phyloP scores from a whole-genome alignment of 805 yeast genomes.

The Wickerhamomyces alni region DNA sequence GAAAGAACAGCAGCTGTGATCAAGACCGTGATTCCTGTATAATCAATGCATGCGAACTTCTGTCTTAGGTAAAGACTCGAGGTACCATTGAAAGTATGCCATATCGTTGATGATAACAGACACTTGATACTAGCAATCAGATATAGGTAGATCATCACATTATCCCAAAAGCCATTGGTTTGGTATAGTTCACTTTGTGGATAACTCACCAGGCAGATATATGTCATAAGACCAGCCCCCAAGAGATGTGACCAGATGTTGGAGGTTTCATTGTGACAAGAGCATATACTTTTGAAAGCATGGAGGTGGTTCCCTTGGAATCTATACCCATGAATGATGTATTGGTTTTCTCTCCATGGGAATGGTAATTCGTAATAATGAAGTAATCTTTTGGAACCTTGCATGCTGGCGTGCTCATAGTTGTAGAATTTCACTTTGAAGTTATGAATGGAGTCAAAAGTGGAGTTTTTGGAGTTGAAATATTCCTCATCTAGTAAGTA shows the following conservation, averaged over 20 bases:
- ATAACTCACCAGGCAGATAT: constrained; percentile 51
- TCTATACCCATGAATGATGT: constrained; percentile 77
- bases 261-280: constrained; percentile 78
- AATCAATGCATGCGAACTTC: constrained; percentile 88
- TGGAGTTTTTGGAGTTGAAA: constrained; percentile 5
- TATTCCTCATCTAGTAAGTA: constrained; percentile 10
- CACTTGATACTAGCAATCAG: constrained; percentile 72
- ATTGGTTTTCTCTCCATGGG: constrained; percentile 91
- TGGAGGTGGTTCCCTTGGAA: constrained; percentile 60
- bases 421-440: constrained; percentile 36
- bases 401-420: constrained; percentile 38
- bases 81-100: constrained; percentile 91
- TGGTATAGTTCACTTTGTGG: constrained; percentile 53
- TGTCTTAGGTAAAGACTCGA: constrained; percentile 56
- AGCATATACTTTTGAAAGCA: constrained; percentile 55
- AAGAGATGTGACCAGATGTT: constrained; percentile 90
- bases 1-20: constrained; percentile 87
- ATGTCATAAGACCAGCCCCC: constrained; percentile 57
- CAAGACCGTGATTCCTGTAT: constrained; percentile 86
- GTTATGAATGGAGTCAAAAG: constrained; percentile 16
- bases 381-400: constrained; percentile 43
- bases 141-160: constrained; percentile 55
- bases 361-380: constrained; percentile 86
- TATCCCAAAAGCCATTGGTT: constrained; percentile 34
- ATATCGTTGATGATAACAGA: constrained; percentile 67